phyloP scores from a whole-genome alignment of 208 protist species.

The Leishmania amazonensis region DNA sequence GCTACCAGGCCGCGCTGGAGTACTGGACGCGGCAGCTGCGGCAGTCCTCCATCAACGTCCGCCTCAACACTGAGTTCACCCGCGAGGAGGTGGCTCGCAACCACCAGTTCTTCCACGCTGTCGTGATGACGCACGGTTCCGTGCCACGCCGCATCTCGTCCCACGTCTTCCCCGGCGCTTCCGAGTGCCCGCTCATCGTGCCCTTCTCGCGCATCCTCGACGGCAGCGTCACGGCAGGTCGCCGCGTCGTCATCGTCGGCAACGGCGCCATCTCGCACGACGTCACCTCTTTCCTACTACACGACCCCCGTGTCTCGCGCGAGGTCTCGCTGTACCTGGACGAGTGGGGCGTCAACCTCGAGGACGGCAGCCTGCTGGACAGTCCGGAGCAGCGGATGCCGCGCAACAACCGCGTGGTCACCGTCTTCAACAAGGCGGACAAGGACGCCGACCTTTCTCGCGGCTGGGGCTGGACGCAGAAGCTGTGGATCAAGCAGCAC shows the following conservation, averaged over 20 bases:
- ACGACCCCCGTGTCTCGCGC: constrained; percentile 83
- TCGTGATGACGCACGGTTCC: constrained; percentile 77
- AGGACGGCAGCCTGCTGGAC: constrained; percentile 44
- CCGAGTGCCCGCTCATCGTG: constrained; percentile 68
- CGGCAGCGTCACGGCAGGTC: constrained; percentile 74
- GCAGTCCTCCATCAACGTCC: constrained; percentile 80
- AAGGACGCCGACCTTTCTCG: constrained; percentile 82
- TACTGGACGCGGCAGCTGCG: constrained; percentile 91
- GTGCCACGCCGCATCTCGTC: constrained; percentile 69
- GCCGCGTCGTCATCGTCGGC: constrained; percentile 81
- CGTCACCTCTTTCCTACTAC: constrained; percentile 82
- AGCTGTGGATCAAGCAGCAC: constrained; percentile 81
- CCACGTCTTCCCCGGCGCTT: constrained; percentile 66
- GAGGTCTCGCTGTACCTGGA: constrained; percentile 62
- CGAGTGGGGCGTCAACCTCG: constrained; percentile 88
- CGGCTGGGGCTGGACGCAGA: constrained; percentile 81
- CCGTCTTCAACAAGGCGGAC: constrained; percentile 76
- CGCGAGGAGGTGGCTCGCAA: constrained; percentile 77
- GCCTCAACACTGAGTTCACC: constrained; percentile 73
- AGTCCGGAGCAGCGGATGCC: constrained; percentile 39
- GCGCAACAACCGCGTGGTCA: constrained; percentile 81
- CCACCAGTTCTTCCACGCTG: constrained; percentile 83
- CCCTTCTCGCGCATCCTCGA: constrained; percentile 79
- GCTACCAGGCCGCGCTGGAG: constrained; percentile 88
- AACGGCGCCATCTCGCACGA: constrained; percentile 88